These are phyloP conservation scores for Cyclostephanos tholiformis DNA, from an alignment of 108 stramenopile genomes.

Conservation along the genomic window DNA sequence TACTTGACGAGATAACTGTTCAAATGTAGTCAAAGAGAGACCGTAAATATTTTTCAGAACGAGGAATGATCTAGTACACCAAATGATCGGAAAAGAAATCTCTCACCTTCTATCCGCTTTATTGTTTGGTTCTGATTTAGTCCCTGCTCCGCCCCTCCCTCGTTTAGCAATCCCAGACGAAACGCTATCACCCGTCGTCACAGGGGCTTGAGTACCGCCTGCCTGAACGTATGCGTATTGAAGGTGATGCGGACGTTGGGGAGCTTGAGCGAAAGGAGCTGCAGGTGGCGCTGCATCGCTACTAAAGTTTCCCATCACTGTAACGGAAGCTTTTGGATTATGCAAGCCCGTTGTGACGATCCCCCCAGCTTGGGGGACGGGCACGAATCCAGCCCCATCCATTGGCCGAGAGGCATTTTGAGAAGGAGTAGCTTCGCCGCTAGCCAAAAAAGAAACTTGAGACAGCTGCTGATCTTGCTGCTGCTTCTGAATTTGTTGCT, in stretches of 20 bases:
- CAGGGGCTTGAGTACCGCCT: constrained; percentile 19
- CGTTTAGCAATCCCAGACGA: constrained; percentile 22
- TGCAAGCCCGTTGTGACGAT: constrained; percentile 73
- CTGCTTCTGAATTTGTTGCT: constrained; percentile 54
- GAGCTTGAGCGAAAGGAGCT: constrained; percentile 73
- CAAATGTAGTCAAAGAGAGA: constrained; percentile 18
- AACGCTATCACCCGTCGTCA: constrained; percentile 30
- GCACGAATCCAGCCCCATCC: constrained; percentile 36
- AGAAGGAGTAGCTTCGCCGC: constrained; percentile 39
- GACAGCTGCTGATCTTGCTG: constrained; percentile 29
- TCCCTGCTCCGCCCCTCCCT: constrained; percentile 24
- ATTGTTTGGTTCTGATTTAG: constrained; percentile 58
- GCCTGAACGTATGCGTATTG: constrained; percentile 71
- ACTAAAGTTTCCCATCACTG: constrained; percentile 62
- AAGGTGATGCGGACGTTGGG: constrained; percentile 81
- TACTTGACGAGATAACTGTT: constrained; percentile 50
- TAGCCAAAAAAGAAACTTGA: constrained; percentile 26
- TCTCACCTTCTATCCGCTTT: constrained; percentile 77
- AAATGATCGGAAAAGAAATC: neutral
- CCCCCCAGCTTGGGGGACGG: constrained; percentile 74
- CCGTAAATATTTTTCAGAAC: neutral
- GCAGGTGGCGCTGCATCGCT: constrained; percentile 31
- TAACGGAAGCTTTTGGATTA: constrained; percentile 54
- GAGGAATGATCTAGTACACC: neutral
- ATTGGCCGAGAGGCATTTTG: constrained; percentile 41